Evolutionary conservation across 257 asterid species (phyloP), one percentile per base, ranked within the genome.

Genomic region (Solanum microdontum): DNA sequence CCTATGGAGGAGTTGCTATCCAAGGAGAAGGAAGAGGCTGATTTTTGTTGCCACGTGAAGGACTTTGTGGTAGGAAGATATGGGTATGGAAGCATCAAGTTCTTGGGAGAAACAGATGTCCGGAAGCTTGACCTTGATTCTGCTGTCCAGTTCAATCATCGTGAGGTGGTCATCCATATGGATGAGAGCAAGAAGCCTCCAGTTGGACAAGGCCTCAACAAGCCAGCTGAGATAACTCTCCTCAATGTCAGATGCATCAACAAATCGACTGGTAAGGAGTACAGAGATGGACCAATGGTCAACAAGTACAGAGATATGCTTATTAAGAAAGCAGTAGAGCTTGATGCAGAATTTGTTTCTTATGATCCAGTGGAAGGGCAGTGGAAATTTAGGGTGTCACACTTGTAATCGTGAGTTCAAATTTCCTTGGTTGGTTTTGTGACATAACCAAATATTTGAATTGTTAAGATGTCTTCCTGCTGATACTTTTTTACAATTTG

Each of bases 41-140:
- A 97, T 33, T 94, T 88, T 30, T 94, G 95, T 90, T 86, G 93
- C 86, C 94, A 88, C 8, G 98, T 96, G 88, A 94, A 91, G 91
- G 95, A 95, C 73, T 96, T 96, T 76, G 95, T 94, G 86, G 93
- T 95, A 33, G 99, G 99, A 55, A 87, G 97, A 83, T 89, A 88
- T 39, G 95, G 93, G 19, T 94, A 87, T 43, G 99, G 98, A 28
- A 90, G 94, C 95, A 95, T 95, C 93, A 94, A 92, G 91, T 95
- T 95, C 88, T 92, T 93, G 24, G 97, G 98, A 72, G 98, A 94
- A 89, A 96, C 98, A 2, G 98, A 95, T n/a, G 94, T 94, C 66
- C 88, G 95, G 23, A 90, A 94, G 88, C 96, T 96, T 3, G 98
- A 96, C 74, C 93, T 95, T 24, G 98, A 95, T 91, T 91, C 95